Conservation (phyloP, 75 land plant genomes). For the Adiantum capillusveneris region DNA sequence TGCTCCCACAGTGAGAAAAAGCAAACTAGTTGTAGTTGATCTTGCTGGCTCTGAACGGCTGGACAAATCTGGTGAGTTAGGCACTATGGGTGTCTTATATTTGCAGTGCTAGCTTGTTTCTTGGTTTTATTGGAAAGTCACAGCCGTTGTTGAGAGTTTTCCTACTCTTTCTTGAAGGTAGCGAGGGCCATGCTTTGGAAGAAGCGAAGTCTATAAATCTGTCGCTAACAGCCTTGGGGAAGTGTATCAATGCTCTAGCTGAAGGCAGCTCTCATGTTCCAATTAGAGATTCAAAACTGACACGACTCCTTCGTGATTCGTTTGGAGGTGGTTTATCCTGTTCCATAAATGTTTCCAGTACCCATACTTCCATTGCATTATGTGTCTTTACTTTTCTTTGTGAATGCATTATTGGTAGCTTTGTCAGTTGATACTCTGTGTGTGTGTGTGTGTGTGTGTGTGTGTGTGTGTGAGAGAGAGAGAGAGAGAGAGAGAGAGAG, state of each 20-base stretch:
- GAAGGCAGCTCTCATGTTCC: constrained; percentile 75
- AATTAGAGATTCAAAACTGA: constrained; percentile 67
- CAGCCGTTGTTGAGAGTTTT: background rate
- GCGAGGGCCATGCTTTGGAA: constrained; percentile 69
- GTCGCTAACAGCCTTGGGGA: constrained; percentile 70
- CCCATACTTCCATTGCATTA: too few relatives aligned
- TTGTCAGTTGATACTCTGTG: too few relatives aligned
- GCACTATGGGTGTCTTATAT: background rate
- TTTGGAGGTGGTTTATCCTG: constrained; percentile 55
- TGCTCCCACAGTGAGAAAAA: constrained; percentile 63
- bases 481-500: too few relatives aligned
- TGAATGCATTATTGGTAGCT: too few relatives aligned
- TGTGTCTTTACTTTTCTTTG: too few relatives aligned
- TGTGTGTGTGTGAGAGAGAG: background rate
- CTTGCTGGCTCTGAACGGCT: constrained; percentile 92
- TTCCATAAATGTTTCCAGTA: too few relatives aligned
- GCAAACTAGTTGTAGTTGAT: constrained; percentile 86
- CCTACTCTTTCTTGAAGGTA: constrained; percentile 33
- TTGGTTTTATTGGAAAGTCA: background rate
- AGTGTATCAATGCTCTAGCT: constrained; percentile 81
- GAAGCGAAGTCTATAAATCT: constrained; percentile 79
- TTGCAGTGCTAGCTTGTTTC: background rate
- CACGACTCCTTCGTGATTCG: constrained; percentile 79
- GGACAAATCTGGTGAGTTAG: constrained; percentile 68
- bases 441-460: too few relatives aligned